phyloP scores from a whole-genome alignment of 306 rosid species.

The Aeschynomene evenia region DNA sequence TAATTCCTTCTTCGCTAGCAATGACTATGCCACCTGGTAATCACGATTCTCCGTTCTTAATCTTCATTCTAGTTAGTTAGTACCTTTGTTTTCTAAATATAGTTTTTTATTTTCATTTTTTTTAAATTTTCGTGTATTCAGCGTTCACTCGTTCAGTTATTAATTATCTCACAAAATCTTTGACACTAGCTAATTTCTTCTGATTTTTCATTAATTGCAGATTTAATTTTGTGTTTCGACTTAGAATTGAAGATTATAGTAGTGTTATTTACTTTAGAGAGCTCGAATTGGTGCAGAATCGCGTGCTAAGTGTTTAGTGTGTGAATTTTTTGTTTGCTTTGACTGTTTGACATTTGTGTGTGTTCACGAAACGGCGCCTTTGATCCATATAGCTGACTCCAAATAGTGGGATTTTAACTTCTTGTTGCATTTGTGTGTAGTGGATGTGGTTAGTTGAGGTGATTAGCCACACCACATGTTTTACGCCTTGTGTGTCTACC shows the following conservation, averaged over 20 bases:
- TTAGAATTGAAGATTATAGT: not conserved
- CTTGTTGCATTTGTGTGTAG: no score
- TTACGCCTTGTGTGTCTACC: not conserved
- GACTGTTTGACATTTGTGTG: no score
- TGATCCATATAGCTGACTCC: no score
- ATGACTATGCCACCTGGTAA: slow-evolving; percentile 29
- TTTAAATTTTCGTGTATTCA: no score
- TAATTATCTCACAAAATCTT: no score
- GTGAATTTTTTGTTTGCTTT: not conserved
- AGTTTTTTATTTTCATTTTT: not conserved
- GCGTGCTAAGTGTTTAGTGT: not conserved
- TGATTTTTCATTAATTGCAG: not conserved
- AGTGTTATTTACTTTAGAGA: not conserved
- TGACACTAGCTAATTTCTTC: no score
- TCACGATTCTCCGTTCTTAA: not conserved
- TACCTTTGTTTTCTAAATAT: no score
- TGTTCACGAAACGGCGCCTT: no score
- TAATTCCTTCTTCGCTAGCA: not conserved
- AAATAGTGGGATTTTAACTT: no score
- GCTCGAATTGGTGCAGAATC: not conserved
- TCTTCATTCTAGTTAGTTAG: no score
- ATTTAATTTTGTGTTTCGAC: not conserved
- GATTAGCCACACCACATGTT: not conserved
- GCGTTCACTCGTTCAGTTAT: no score
- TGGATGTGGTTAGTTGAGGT: not conserved